Evolutionary conservation across 2,329 filamentous ascomycete genomes (phyloP), one percentile per base, ranked within the genome.

Genomic region (Raffaelea deltoideospora): DNA sequence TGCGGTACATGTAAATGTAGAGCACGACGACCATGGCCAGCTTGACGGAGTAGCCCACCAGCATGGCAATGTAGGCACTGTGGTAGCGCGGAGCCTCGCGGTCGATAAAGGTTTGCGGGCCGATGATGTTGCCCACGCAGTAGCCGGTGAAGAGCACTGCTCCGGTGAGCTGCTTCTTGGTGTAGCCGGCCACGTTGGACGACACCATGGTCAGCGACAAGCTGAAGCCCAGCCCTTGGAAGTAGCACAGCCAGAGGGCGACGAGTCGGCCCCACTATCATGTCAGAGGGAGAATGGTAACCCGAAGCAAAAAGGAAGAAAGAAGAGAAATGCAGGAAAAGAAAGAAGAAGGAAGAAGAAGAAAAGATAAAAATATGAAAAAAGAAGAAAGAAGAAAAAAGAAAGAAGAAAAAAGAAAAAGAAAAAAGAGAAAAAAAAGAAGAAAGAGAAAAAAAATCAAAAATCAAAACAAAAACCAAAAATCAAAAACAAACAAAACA

Each of bases 91-190:
- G 59, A 1, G 60, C 57, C 43, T 77, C 68, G 11, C 58, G 47
- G 0, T 60, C 53, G 32, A 64, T 64, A 50, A 75, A 77, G 54
- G 77, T 76, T 51, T 76, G 76, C 0, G 74, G 73, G 0, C 72
- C 67, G 4, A 61, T 64, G 31, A 76, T 72, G 45, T 76, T 76
- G 5, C 72, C 72, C 1, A 66, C 60, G 45, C 69, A 74, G 37
- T 69, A 69, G 0, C 69, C 70, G 11, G 76, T 58, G 54, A 72
- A 76, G 3, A 75, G 58, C 40, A 73, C 63, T 1, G 67, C 70
- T 19, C 72, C 74, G n/a, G 71, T 72, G 21, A 75, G 65, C 33
- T 76, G 70, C 49, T 78, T 75, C 48, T 76, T 76, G 1, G 70
- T 73, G 42, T 74, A 69, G 0, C 71, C 70, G 2, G 58, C 62